phyloP scores from a whole-genome alignment of 106 monocot genomes.

The Platanthera zijinensis region DNA sequence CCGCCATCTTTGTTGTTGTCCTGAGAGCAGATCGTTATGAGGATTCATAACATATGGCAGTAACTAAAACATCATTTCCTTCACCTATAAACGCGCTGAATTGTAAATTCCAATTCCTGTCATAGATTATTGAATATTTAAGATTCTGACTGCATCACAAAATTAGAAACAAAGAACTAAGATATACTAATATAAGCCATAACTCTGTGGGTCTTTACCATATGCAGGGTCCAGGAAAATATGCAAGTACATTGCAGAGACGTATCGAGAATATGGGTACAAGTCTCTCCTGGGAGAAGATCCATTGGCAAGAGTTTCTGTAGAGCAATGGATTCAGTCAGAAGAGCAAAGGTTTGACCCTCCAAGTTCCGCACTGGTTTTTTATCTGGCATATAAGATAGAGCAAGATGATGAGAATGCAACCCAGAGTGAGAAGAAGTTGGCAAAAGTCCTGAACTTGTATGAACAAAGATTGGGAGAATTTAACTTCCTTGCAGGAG shows the following conservation, averaged over 20 bases:
- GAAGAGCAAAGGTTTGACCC: conserved; percentile 64
- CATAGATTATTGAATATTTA: too few species aligned
- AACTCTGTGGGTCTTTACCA: neutral
- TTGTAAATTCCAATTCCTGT: too few species aligned
- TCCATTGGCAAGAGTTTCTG: conserved; percentile 39
- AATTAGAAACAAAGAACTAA: neutral
- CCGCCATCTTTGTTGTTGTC: too few species aligned
- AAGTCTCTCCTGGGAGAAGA: conserved; percentile 44
- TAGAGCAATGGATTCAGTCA: conserved; percentile 65
- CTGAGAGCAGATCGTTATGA: too few species aligned
- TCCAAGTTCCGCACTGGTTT: conserved; percentile 42
- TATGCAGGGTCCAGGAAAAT: conserved; percentile 55
- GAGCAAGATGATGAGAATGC: conserved; percentile 14
- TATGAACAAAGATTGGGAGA: conserved; percentile 55
- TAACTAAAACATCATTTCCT: too few species aligned
- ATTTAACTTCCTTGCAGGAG: conserved; percentile 43
- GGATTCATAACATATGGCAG: too few species aligned
- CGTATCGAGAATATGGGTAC: conserved; percentile 37
- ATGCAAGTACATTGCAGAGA: conserved; percentile 51
- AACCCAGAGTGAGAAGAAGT: conserved; percentile 27
- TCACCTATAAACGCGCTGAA: too few species aligned
- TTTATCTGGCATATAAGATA: conserved; percentile 33
- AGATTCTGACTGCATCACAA: neutral
- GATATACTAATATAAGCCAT: neutral
- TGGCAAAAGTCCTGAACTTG: conserved; percentile 46